phyloP scores from a whole-genome alignment of 169 alveolate species.

The Cryptosporidium parvum region DNA sequence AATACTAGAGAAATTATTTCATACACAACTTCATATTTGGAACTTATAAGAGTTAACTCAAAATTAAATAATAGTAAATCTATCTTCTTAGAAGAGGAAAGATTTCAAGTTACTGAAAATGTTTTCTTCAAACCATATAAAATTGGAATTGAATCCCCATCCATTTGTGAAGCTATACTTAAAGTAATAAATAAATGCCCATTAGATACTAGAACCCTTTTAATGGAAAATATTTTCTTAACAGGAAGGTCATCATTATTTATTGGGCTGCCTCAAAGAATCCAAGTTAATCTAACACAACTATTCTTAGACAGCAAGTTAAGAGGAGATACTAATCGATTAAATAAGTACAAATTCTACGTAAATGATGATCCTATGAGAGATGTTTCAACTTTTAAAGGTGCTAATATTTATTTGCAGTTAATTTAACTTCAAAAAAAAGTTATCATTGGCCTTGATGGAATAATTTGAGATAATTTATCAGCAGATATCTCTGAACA shows the following conservation, averaged over 20 bases:
- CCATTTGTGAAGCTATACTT: slow-evolving; percentile 63
- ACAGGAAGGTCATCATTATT: slow-evolving; percentile 49
- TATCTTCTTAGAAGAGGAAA: slow-evolving; percentile 59
- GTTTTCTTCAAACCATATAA: slow-evolving; percentile 52
- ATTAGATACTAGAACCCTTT: slow-evolving; percentile 33
- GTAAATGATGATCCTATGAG: slow-evolving; percentile 65
- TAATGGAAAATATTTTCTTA: slow-evolving; percentile 55
- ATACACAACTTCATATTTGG: slow-evolving; percentile 56
- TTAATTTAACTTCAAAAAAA: slow-evolving; percentile 5
- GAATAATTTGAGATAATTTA: slow-evolving; percentile 60
- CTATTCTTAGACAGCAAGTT: slow-evolving; percentile 30
- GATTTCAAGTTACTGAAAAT: slow-evolving; percentile 69
- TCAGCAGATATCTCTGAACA: slow-evolving; percentile 49
- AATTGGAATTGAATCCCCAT: slow-evolving; percentile 58
- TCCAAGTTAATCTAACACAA: slow-evolving; percentile 36
- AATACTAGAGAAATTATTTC: slow-evolving; percentile 32
- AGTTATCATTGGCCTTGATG: slow-evolving; percentile 54
- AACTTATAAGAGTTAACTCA: slow-evolving; percentile 6
- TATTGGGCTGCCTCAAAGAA: slow-evolving; percentile 66
- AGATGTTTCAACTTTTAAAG: slow-evolving; percentile 46
- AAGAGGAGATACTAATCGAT: slow-evolving; percentile 47
- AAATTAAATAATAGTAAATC: not conserved
- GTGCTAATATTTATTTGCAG: slow-evolving; percentile 44
- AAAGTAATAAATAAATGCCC: slow-evolving; percentile 64
- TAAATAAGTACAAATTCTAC: slow-evolving; percentile 41